Conservation (phyloP, 495 filamentous ascomycete genomes). For the Peziza echinospora region DNA sequence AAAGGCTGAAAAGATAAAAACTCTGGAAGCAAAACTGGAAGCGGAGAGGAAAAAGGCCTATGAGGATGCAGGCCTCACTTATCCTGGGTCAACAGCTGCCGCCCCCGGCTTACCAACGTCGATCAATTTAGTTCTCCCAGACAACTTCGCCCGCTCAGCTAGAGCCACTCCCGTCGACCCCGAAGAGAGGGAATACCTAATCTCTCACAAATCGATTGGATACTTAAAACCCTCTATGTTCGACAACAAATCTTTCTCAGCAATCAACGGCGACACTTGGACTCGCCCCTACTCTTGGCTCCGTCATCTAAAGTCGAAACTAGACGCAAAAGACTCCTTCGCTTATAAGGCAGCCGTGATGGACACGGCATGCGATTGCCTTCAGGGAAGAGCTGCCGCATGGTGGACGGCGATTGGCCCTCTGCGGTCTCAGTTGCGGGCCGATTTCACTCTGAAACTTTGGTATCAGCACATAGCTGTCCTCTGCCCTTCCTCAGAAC, state of each 20-base stretch:
- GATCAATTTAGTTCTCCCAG: no score
- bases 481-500: not conserved
- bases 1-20: no score
- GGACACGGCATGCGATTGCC: not conserved
- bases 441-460: not conserved
- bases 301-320: not conserved
- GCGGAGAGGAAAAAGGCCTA: no score
- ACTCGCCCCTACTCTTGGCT: not conserved
- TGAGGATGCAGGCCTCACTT: no score
- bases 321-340: not conserved
- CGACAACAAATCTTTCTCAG: not conserved
- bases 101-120: no score
- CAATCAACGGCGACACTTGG: not conserved
- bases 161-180: no score
- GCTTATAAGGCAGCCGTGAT: not conserved
- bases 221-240: not conserved
- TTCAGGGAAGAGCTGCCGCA: not conserved
- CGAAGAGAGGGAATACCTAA: no score
- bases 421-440: not conserved
- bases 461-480: not conserved
- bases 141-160: no score
- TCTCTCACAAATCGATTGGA: not conserved
- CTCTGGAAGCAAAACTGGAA: no score
- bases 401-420: not conserved
- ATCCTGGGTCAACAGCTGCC: no score